A percentile compares a stretch with the other conserved stretches of the same genome.
Evolutionary conservation across 177 flowering plant species (phyloP).

Genomic region (Vitis hybrid): DNA sequence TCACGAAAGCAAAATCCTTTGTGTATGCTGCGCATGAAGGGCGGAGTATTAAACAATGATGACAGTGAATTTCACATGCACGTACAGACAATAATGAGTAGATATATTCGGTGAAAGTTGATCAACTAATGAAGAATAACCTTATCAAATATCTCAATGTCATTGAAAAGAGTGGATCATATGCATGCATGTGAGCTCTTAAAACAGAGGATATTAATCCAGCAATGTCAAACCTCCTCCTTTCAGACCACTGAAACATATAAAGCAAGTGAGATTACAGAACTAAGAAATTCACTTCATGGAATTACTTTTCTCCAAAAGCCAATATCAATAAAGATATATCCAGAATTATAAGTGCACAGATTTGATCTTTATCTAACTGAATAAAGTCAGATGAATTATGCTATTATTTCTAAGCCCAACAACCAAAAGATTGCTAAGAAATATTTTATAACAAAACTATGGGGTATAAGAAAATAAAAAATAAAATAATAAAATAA

Average conservation of each 20-base stretch:
- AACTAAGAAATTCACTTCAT: neutral
- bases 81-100: neutral
- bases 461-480: too few species aligned
- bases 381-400: too few species aligned
- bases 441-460: too few species aligned
- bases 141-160: slow-evolving; percentile 95
- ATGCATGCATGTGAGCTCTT: slow-evolving; percentile 83
- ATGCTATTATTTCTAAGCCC: too few species aligned
- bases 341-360: too few species aligned
- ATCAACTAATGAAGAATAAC: slow-evolving; percentile 27
- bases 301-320: too few species aligned
- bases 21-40: slow-evolving; percentile 65
- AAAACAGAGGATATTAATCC: slow-evolving; percentile 78
- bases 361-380: too few species aligned
- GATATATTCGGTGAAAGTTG: neutral
- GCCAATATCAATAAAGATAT: too few species aligned
- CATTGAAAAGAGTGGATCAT: slow-evolving; percentile 93
- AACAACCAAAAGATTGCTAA: too few species aligned
- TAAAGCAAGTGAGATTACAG: neutral
- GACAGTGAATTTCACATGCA: neutral
- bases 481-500: too few species aligned
- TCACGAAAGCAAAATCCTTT: slow-evolving; percentile 83
- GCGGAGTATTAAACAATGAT: slow-evolving; percentile 5
- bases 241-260: slow-evolving; percentile 86
- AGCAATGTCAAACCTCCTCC: slow-evolving; percentile 83